Base-by-base conservation (phyloP, 148 eudicot species). In the Amaranthus palmeri region DNA sequence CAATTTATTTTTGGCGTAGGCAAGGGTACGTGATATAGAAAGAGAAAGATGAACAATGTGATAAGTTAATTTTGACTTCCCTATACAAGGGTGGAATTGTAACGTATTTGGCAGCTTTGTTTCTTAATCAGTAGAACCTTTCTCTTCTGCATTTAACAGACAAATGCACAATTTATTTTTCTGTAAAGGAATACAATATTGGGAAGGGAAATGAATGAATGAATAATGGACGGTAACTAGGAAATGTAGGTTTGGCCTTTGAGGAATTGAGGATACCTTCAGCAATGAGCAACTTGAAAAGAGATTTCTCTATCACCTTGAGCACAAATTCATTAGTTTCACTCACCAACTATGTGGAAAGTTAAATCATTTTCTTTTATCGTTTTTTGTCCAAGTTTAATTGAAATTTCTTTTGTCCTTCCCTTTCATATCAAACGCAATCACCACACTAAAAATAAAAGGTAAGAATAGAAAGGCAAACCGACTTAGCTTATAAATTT, bases 401-500 rank as follows among this genome's bases (percentile, higher is more conserved):
- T 7, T 58, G 4, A 8, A 57, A 8, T 6, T 18, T 17, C 6
- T 17, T 10, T 1, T 13, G 2, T 10, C 65, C 67, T 10, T 12
- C 44, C 40, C 72, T 17, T 25, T 55, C 61, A 25, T 25, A 25
- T 25, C 36, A 0, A 25, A 25, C 55, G 3, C 42, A 14, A 40
- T 55, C 4, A 14, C 36, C 7, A 50, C 10, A 67, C 18, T 9
- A 67, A 67, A 4, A 36, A 54, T 10, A 53, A 8, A 6, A 6
- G 25, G 7, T 51, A 18, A 8, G 17, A 67, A 17, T 25, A n/a
- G 7, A 40, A 40, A 54, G 41, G 17, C 47, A 57, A 13, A 66
- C 36, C 36, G 36, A 67, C 65, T 60, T 70, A 50, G 60, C 56
- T 44, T 70, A 45, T 66, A 18, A 9, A 59, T 61, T n/a, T 72